A percentile compares a stretch with the other conserved stretches of the same genome.
Evolutionary conservation across 2,329 filamentous ascomycete species (phyloP).

Genomic region (Talaromyces sp.): DNA sequence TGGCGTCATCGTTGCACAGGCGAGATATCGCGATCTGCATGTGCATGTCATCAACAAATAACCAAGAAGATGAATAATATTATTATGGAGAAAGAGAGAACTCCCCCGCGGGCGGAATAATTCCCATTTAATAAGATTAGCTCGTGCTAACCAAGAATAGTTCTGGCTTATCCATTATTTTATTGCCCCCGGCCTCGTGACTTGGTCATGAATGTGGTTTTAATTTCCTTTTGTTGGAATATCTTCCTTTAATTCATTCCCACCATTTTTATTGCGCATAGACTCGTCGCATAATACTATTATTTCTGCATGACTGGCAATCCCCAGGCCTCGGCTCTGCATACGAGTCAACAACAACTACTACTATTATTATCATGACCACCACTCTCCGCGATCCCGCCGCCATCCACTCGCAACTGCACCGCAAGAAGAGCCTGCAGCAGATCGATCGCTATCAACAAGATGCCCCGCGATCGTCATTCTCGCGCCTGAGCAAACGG

Average conservation of each 20-base stretch:
- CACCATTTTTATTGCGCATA: background rate
- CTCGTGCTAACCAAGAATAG: background rate
- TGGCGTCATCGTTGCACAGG: background rate
- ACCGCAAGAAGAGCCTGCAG: conserved; percentile 18
- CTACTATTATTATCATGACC: conserved; percentile 25
- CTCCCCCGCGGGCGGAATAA: background rate
- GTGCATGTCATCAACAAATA: background rate
- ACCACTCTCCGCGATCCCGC: conserved; percentile 28
- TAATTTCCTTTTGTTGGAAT: background rate
- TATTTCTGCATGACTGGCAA: background rate
- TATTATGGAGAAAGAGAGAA: background rate
- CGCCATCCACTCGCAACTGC: conserved; percentile 25
- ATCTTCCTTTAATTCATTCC: background rate
- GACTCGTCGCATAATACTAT: background rate
- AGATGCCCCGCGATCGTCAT: background rate
- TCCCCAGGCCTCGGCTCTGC: conserved; percentile 22
- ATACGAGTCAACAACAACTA: conserved; percentile 16
- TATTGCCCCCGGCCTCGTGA: background rate
- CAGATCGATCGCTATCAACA: conserved; percentile 1
- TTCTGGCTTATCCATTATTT: background rate
- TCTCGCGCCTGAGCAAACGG: conserved; percentile 18
- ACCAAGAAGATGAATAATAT: background rate
- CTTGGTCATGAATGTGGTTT: background rate
- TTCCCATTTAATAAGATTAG: background rate
- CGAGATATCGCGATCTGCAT: background rate